Conservation (phyloP, 345 rosid genomes). For the Populus pruinosa region DNA sequence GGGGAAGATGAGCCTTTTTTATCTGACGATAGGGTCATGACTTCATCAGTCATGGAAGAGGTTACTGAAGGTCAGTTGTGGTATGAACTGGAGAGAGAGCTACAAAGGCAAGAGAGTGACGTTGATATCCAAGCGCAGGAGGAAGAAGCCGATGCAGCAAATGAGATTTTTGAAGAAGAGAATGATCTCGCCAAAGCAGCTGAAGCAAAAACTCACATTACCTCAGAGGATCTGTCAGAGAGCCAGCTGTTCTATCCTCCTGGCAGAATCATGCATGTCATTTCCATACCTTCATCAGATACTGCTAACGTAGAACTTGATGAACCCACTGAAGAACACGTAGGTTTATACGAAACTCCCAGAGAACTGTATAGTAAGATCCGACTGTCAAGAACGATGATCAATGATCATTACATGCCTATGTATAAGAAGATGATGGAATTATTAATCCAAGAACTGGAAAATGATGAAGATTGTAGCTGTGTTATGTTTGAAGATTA, state of each 20-base stretch:
- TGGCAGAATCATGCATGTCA: slow-evolving; percentile 81
- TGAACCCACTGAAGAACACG: slow-evolving; percentile 29
- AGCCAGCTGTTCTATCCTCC: slow-evolving; percentile 80
- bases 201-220: slow-evolving; percentile 31
- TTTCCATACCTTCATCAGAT: slow-evolving; percentile 36
- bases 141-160: slow-evolving; percentile 77
- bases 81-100: slow-evolving; percentile 84
- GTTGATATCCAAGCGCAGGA: slow-evolving; percentile 51
- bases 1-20: slow-evolving; percentile 73
- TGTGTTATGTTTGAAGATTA: slow-evolving; percentile 21
- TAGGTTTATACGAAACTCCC: slow-evolving; percentile 68
- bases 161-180: slow-evolving; percentile 77
- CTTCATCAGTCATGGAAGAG: slow-evolving; percentile 43
- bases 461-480: slow-evolving; percentile 30
- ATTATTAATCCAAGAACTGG: slow-evolving; percentile 58
- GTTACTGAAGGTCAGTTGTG: slow-evolving; percentile 74
- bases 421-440: slow-evolving; percentile 93
- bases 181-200: slow-evolving; percentile 39
- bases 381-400: slow-evolving; percentile 83
- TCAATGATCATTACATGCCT: slow-evolving; percentile 96
- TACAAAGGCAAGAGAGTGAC: slow-evolving; percentile 56
- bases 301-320: slow-evolving; percentile 17
- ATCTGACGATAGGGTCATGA: slow-evolving; percentile 31
- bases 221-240: slow-evolving; percentile 49
- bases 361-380: slow-evolving; percentile 88